Percentiles rank a stretch among this genome's conserved stretches.
Conservation (phyloP, 164 flowering plant species). For the Macadamia integrifolia region DNA sequence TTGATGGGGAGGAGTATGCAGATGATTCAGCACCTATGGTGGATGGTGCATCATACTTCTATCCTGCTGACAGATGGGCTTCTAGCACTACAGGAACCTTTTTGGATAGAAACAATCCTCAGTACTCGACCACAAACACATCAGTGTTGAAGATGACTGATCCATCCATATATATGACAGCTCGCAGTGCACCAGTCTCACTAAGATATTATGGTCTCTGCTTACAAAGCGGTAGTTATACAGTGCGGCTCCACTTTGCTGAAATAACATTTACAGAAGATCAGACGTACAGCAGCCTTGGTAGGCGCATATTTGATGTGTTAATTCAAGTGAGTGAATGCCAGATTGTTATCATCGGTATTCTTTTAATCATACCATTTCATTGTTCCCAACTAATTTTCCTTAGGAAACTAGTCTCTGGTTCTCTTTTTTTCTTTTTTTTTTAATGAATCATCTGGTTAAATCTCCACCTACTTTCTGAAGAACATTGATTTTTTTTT, state of each 20-base stretch:
- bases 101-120: slow-evolving; percentile 19
- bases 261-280: slow-evolving; percentile 64
- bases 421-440: neutral
- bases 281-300: slow-evolving; percentile 42
- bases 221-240: slow-evolving; percentile 59
- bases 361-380: neutral
- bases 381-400: neutral
- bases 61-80: slow-evolving; percentile 42
- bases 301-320: slow-evolving; percentile 72
- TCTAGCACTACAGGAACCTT: slow-evolving; percentile 4
- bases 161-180: slow-evolving; percentile 35
- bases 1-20: slow-evolving; percentile 41
- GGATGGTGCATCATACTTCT: slow-evolving; percentile 33
- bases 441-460: neutral
- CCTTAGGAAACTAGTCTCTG: neutral
- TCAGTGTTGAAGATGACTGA: slow-evolving; percentile 19
- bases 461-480: neutral
- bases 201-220: slow-evolving; percentile 83
- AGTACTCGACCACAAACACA: slow-evolving; percentile 21
- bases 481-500: neutral
- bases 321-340: slow-evolving; percentile 57
- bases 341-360: neutral
- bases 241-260: slow-evolving; percentile 76
- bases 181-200: slow-evolving; percentile 67
- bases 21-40: slow-evolving; percentile 31